These are phyloP conservation scores for Herpetomonas tarakana DNA, from an alignment of 208 protist species.

Conservation along the genomic window DNA sequence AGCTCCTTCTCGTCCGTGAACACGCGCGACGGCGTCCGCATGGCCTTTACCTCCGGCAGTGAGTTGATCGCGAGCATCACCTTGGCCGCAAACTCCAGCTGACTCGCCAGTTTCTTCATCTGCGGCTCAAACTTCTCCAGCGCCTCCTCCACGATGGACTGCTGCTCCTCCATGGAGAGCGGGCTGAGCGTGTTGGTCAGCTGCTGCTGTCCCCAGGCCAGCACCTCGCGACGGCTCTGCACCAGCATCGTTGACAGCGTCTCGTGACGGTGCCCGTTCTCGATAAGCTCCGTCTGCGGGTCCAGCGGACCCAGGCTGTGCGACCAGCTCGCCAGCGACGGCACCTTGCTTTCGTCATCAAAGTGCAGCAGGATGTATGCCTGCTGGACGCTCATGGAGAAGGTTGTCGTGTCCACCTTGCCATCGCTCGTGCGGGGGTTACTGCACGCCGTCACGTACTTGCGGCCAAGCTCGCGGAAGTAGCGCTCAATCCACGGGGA, in stretches of 20 bases:
- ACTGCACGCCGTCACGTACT: neutral
- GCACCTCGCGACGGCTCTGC: conserved; percentile 9
- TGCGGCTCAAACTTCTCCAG: conserved; percentile 12
- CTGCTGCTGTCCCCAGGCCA: conserved; percentile 10
- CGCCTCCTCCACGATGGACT: conserved; percentile 21
- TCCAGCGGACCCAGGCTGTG: conserved; percentile 26
- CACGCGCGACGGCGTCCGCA: conserved; percentile 25
- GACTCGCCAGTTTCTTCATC: conserved; percentile 25
- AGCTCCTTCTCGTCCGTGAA: conserved; percentile 27
- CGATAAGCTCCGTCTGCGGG: conserved; percentile 15
- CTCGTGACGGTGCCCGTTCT: neutral
- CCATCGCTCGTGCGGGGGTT: neutral
- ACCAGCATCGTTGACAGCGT: conserved; percentile 8
- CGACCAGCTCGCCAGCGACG: conserved; percentile 41
- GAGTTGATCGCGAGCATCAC: conserved; percentile 41
- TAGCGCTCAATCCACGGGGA: conserved; percentile 24
- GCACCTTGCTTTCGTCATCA: conserved; percentile 28
- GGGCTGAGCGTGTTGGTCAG: conserved; percentile 24
- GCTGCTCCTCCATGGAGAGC: conserved; percentile 34
- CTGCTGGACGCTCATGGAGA: conserved; percentile 3
- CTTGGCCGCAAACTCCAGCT: conserved; percentile 45
- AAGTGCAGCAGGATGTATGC: conserved; percentile 21
- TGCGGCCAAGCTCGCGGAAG: conserved; percentile 4
- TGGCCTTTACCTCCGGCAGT: conserved; percentile 59
- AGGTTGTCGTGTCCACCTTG: neutral